phyloP scores from a whole-genome alignment of 2,329 filamentous ascomycete genomes.

The Fusarium dlaminii region DNA sequence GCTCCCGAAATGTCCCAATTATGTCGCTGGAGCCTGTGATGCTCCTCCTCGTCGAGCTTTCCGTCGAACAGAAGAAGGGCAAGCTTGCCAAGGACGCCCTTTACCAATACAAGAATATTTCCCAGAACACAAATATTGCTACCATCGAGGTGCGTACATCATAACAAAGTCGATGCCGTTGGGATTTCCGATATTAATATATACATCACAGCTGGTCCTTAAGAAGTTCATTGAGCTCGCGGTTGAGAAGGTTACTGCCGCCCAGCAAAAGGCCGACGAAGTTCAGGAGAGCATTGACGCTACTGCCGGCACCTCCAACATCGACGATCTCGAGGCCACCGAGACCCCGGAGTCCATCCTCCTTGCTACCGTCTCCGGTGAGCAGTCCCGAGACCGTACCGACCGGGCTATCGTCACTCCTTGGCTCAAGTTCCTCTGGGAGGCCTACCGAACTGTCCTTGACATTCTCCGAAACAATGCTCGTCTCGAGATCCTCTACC shows the following conservation, averaged over 20 bases:
- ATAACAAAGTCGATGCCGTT: not conserved
- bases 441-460: constrained; percentile 97
- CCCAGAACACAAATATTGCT: constrained; percentile 97
- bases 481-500: constrained; percentile 95
- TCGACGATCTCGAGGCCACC: constrained; percentile 95
- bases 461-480: constrained; percentile 99
- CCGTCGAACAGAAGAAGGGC: constrained; percentile 96
- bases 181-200: constrained; percentile 32
- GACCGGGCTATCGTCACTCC: constrained; percentile 98
- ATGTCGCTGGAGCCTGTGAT: constrained; percentile 96
- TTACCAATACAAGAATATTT: constrained; percentile 99
- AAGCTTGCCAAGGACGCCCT: constrained; percentile 98
- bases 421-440: constrained; percentile 99
- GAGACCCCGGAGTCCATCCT: constrained; percentile 99
- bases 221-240: constrained; percentile 98
- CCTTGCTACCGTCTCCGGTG: constrained; percentile 95
- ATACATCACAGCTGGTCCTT: constrained; percentile 74
- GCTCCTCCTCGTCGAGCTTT: constrained; percentile 96
- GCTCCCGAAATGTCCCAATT: constrained; percentile 97
- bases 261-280: constrained; percentile 95
- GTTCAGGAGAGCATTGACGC: constrained; percentile 89
- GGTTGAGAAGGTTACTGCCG: constrained; percentile 93
- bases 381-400: constrained; percentile 96
- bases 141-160: constrained; percentile 82
- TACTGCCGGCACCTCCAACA: constrained; percentile 69